Percentiles rank a stretch among this genome's conserved stretches.
These are phyloP conservation scores for Stephania cephalantha DNA, from an alignment of 164 flowering plant genomes.

Conservation along the genomic window DNA sequence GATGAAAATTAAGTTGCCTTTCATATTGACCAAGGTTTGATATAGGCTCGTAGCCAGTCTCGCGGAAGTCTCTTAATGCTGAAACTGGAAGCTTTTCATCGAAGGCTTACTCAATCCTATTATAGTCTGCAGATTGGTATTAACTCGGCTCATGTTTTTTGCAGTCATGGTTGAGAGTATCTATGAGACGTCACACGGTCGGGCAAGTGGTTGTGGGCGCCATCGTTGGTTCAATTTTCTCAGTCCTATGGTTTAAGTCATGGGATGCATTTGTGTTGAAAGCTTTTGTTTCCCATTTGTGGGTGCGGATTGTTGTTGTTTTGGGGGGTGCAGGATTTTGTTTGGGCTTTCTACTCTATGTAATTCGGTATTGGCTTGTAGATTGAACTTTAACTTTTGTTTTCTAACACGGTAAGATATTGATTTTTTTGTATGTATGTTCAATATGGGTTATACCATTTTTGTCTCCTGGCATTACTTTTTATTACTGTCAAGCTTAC, in stretches of 20 bases:
- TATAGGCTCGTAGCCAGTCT: too few relatives aligned
- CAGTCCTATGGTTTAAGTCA: constrained; percentile 55
- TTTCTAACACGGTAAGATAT: background rate
- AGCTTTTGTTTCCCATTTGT: constrained; percentile 45
- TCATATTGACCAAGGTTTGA: too few relatives aligned
- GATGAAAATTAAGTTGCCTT: too few relatives aligned
- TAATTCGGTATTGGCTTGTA: constrained; percentile 45
- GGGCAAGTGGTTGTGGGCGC: constrained; percentile 84
- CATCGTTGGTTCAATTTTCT: constrained; percentile 45
- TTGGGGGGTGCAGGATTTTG: constrained; percentile 34
- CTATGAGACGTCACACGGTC: constrained; percentile 61
- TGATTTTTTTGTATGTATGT: background rate
- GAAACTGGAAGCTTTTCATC: too few relatives aligned
- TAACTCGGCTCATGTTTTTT: constrained; percentile 10
- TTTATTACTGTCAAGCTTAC: too few relatives aligned
- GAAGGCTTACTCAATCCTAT: too few relatives aligned
- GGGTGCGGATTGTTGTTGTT: constrained; percentile 43
- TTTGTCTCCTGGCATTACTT: background rate
- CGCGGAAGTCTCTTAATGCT: too few relatives aligned
- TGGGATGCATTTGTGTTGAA: constrained; percentile 52
- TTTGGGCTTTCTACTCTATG: constrained; percentile 41
- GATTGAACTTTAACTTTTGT: constrained; percentile 24
- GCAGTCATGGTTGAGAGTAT: constrained; percentile 92
- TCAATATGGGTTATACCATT: background rate
- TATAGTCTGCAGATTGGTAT: too few relatives aligned